Evolutionary conservation across 805 yeast species (phyloP).

Genomic region (Kuraishia borneana): DNA sequence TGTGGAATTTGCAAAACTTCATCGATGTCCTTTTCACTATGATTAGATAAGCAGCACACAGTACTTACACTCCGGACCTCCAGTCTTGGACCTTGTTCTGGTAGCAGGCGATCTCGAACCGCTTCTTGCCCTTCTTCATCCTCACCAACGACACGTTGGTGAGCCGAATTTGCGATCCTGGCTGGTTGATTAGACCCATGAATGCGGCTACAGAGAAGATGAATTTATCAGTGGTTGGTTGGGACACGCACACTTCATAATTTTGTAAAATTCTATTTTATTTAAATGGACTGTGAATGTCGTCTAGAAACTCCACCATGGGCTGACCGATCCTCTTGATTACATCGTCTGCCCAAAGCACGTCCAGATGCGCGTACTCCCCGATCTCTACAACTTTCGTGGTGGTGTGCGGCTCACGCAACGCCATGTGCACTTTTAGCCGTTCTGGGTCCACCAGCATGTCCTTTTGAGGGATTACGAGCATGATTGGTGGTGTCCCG

Average conservation of each 20-base stretch:
- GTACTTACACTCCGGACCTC: slow-evolving; percentile 53
- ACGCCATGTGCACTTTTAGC: slow-evolving; percentile 51
- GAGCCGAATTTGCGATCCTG: slow-evolving; percentile 76
- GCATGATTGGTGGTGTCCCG: slow-evolving; percentile 44
- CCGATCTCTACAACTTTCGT: slow-evolving; percentile 32
- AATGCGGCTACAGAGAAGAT: not conserved
- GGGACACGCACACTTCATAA: not conserved
- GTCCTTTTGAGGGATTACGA: slow-evolving; percentile 68
- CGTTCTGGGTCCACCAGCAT: slow-evolving; percentile 66
- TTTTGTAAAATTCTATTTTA: too few relatives aligned
- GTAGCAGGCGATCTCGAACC: slow-evolving; percentile 94
- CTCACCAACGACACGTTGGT: slow-evolving; percentile 92
- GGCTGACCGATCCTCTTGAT: slow-evolving; percentile 51
- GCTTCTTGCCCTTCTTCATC: slow-evolving; percentile 80
- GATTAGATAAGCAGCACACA: not conserved
- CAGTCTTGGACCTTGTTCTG: slow-evolving; percentile 96
- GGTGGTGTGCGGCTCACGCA: slow-evolving; percentile 39
- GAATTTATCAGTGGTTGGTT: too few relatives aligned
- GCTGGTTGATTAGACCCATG: slow-evolving; percentile 60
- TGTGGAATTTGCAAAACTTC: slow-evolving; percentile 96
- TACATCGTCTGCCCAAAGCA: slow-evolving; percentile 82
- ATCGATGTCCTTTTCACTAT: slow-evolving; percentile 76
- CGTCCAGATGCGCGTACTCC: slow-evolving; percentile 79
- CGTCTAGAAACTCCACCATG: slow-evolving; percentile 20
- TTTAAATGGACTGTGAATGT: too few relatives aligned